These are phyloP conservation scores for Diaporthe eres DNA, from an alignment of 2,329 filamentous ascomycete genomes.

Conservation along the genomic window DNA sequence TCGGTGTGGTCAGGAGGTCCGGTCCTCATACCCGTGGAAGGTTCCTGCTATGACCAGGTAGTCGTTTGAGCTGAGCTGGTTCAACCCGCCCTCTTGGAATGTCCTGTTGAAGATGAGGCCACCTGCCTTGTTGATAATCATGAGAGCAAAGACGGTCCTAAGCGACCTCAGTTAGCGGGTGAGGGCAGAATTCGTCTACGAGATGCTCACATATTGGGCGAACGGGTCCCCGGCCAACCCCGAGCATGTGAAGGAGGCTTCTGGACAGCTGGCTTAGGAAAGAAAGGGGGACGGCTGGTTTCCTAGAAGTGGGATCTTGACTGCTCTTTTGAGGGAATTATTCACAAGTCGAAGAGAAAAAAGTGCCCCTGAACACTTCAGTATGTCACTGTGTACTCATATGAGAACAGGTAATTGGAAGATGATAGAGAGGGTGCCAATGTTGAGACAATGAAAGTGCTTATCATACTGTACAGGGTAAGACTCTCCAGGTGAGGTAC, in stretches of 20 bases:
- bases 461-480: neutral
- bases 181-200: neutral
- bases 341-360: neutral
- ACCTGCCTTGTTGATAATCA: constrained; percentile 99
- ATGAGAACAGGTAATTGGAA: neutral
- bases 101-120: constrained; percentile 96
- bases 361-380: neutral
- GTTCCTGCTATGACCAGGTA: constrained; percentile 97
- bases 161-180: neutral
- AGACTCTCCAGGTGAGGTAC: neutral
- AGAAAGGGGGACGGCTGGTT: neutral
- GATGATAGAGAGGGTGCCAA: neutral
- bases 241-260: constrained; percentile 22
- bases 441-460: constrained; percentile 4
- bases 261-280: constrained; percentile 11
- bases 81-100: constrained; percentile 87
- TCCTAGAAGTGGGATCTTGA: neutral
- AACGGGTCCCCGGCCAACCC: constrained; percentile 9
- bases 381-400: neutral
- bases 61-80: constrained; percentile 94
- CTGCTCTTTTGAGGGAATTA: neutral
- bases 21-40: constrained; percentile 85
- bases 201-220: constrained; percentile 38
- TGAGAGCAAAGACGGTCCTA: constrained; percentile 95
- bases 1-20: constrained; percentile 47